Base-by-base conservation (phyloP, 2,329 filamentous ascomycete genomes). In the Aspergillus aculeatus region DNA sequence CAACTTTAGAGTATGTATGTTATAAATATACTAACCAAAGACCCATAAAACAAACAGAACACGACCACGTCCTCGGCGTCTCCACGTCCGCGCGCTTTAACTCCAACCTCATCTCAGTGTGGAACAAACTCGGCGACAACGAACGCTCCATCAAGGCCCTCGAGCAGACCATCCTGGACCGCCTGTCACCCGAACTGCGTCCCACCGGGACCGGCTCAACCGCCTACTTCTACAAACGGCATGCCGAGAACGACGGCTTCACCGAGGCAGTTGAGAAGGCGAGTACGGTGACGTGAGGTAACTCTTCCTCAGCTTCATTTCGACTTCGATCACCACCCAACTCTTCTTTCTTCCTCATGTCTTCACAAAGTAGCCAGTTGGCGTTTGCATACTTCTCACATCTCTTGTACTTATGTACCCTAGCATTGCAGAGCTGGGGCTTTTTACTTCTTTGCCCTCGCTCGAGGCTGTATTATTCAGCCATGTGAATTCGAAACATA, bases 51-150 rank as follows among this genome's bases (percentile, higher is more conserved):
- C 3, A 35, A 19, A 59, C 70, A 92, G 91, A 86, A 61, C 89
- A 92, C 73, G 92, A 96, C 73, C 89, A 86, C 67, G 83, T 98
- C 68, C 95, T 93, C 73, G 94, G 94, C 54, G 88, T 97, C 50
- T 91, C 90, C 47, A 87, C 95, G 65, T 92, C 90, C 1, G 90
- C 94, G 59, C 89, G 93, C 69, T 96, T 95, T 83, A 96, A 93
- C 78, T 89, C 88, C 31, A 88, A 94, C 73, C 86, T 96, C 64
- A 89, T 97, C 73, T 90, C 90, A 68, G 86, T 98, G 71, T 98
- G 94, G 94, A 95, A 96, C 79, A 91, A 95, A 63, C 90, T 96
- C 71, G 88, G 88, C 23, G 88, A 86, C 61, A 92, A 95, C 77
- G 83, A 91, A 71, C 86, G 85, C 67, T 95, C 92, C 5, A 85